phyloP scores from a whole-genome alignment of 768 basidiomycete genomes.

The Amanita molliuscula region DNA sequence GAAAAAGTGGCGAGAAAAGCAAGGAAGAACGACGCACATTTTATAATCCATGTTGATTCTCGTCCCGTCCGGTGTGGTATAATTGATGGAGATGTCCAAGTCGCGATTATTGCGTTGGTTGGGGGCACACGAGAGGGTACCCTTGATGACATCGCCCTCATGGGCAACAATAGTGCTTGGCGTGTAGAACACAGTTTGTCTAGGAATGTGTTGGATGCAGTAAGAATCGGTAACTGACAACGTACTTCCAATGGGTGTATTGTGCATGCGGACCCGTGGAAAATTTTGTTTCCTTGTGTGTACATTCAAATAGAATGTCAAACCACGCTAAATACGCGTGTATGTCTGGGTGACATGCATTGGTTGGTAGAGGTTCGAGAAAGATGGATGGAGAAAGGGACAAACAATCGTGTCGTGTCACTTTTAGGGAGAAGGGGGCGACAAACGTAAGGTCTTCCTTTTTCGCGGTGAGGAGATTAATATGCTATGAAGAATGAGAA shows the following conservation, averaged over 20 bases:
- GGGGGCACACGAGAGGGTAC: conserved; percentile 69
- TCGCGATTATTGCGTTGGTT: conserved; percentile 93
- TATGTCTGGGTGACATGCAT: conserved; percentile 43
- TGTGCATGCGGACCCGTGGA: conserved; percentile 97
- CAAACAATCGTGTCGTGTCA: conserved; percentile 88
- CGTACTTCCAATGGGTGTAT: conserved; percentile 95
- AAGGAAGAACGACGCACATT: conserved; percentile 60
- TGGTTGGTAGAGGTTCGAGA: background rate
- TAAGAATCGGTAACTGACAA: conserved; percentile 10
- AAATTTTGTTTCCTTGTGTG: conserved; percentile 92
- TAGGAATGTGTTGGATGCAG: conserved; percentile 14
- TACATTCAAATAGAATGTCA: conserved; percentile 90
- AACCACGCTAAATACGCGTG: conserved; percentile 99
- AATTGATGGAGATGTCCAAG: conserved; percentile 80
- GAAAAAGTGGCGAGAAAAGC: conserved; percentile 9
- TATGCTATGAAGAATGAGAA: conserved; percentile 40
- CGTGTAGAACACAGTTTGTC: conserved; percentile 98
- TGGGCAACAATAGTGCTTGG: conserved; percentile 61
- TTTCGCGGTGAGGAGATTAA: conserved; percentile 83
- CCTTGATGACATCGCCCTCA: conserved; percentile 64
- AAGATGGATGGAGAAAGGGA: conserved; percentile 7
- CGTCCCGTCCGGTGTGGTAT: conserved; percentile 24
- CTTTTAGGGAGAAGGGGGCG: conserved; percentile 66
- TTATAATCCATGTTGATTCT: conserved; percentile 51
- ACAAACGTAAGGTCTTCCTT: conserved; percentile 92